These are phyloP conservation scores for Aspergillus ibericus DNA, from an alignment of 2,329 filamentous ascomycete genomes.

Conservation along the genomic window DNA sequence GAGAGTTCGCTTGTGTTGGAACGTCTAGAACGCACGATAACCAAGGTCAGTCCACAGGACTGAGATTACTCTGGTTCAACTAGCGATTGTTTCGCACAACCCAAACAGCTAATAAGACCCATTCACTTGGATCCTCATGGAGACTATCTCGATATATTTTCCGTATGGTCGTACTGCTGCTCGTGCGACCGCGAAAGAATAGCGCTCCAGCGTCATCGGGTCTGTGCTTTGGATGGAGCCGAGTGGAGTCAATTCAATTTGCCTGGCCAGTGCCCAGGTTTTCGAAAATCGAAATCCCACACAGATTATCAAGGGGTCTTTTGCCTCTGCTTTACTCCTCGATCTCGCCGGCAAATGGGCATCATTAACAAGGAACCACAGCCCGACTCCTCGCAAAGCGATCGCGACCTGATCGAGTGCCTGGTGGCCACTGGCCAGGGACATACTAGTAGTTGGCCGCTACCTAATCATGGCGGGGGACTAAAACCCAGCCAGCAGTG, in stretches of 20 bases:
- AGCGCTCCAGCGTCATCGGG: conserved; percentile 1
- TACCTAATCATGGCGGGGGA: conserved; percentile 2
- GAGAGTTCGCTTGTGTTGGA: not conserved
- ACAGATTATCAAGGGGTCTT: not conserved
- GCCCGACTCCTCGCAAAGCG: not conserved
- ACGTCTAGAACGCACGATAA: not conserved
- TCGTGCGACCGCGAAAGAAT: conserved; percentile 2
- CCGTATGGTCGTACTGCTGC: not conserved
- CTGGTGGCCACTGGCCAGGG: not conserved
- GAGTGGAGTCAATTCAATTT: not conserved
- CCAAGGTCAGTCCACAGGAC: not conserved
- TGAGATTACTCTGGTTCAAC: not conserved
- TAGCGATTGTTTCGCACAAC: not conserved
- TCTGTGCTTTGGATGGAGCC: conserved; percentile 1
- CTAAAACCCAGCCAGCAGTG: conserved; percentile 3
- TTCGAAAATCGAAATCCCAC: not conserved
- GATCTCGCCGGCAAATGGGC: not conserved
- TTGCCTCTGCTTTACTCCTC: too few relatives aligned
- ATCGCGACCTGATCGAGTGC: not conserved
- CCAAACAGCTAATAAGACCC: not conserved
- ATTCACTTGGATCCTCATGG: not conserved
- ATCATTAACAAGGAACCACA: not conserved
- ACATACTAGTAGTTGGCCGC: not conserved
- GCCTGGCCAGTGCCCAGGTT: not conserved
- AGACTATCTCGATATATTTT: not conserved